These are phyloP conservation scores for Acrodontium crateriforme DNA, from an alignment of 2,329 filamentous ascomycete genomes.

Conservation along the genomic window DNA sequence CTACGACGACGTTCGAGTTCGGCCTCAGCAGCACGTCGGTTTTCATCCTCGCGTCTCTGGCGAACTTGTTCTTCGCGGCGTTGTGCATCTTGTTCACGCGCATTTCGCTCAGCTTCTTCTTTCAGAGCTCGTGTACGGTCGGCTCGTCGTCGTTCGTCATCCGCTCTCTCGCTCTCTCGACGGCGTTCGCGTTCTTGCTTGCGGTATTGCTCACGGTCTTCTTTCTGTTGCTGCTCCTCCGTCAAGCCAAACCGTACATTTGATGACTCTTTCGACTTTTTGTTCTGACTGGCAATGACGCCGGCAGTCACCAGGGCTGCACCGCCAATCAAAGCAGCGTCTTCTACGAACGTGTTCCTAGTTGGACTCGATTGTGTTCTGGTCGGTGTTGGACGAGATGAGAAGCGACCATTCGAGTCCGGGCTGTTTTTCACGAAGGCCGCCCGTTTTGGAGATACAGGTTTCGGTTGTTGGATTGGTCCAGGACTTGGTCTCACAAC, in stretches of 20 bases:
- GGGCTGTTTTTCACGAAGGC: constrained; percentile 14
- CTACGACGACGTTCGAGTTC: constrained; percentile 1
- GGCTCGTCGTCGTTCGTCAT: constrained; percentile 16
- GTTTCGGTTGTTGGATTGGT: constrained; percentile 74
- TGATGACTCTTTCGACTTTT: constrained; percentile 21
- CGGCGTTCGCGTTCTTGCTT: constrained; percentile 18
- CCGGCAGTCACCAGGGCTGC: constrained; percentile 25
- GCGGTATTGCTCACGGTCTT: constrained; percentile 25
- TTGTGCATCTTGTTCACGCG: constrained; percentile 9
- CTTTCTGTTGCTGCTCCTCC: constrained; percentile 40
- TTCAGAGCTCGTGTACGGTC: constrained; percentile 22
- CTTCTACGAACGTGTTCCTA: constrained; percentile 12
- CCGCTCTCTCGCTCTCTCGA: constrained; percentile 8
- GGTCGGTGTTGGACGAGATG: constrained; percentile 38
- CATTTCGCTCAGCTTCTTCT: constrained; percentile 20
- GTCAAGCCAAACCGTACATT: constrained; percentile 46
- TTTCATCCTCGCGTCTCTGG: constrained; percentile 15
- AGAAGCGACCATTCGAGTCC: constrained; percentile 1
- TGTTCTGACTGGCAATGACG: constrained; percentile 18
- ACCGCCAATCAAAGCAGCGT: constrained; percentile 31
- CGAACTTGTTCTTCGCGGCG: constrained; percentile 14
- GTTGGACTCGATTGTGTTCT: constrained; percentile 20
- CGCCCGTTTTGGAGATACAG: constrained; percentile 49
- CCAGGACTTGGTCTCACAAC: constrained; percentile 44
- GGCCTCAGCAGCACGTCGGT: constrained; percentile 8